Evolutionary conservation across 768 basidiomycete species (phyloP).

Genomic region (Sistotremastrum niveocremeum): DNA sequence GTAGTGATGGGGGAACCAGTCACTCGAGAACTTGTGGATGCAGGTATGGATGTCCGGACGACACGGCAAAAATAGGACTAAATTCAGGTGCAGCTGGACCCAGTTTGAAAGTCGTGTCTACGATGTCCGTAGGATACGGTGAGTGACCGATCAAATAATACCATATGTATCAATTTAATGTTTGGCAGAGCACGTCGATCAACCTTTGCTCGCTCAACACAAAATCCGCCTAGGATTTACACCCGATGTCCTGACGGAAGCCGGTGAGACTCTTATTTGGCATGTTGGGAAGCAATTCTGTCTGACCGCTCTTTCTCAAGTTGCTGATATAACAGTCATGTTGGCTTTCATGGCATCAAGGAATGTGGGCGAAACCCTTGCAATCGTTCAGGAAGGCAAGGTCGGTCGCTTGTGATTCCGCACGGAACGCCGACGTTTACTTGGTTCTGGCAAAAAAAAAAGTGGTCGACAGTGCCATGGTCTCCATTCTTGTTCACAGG

Average conservation of each 20-base stretch:
- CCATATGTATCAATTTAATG: background rate
- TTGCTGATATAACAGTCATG: constrained; percentile 85
- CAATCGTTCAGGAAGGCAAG: constrained; percentile 54
- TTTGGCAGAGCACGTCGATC: constrained; percentile 64
- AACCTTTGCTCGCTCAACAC: constrained; percentile 42
- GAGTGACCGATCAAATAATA: constrained; percentile 8
- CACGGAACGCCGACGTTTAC: background rate
- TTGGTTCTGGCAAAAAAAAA: background rate
- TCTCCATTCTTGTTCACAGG: constrained; percentile 78
- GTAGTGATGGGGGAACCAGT: constrained; percentile 68
- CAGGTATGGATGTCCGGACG: constrained; percentile 20
- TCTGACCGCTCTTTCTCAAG: constrained; percentile 22
- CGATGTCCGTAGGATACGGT: constrained; percentile 89
- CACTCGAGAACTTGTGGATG: constrained; percentile 56
- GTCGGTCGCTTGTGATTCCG: constrained; percentile 25
- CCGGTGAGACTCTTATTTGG: constrained; percentile 34
- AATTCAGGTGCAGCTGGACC: constrained; percentile 45
- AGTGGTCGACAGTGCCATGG: constrained; percentile 80
- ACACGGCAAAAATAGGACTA: background rate
- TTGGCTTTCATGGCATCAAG: constrained; percentile 87
- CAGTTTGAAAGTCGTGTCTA: constrained; percentile 69
- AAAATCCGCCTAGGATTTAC: constrained; percentile 77
- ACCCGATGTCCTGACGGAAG: constrained; percentile 86
- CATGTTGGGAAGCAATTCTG: constrained; percentile 3
- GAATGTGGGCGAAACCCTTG: constrained; percentile 51